Percentiles rank a stretch among this genome's conserved stretches.
Conservation (phyloP, 345 rosid species). For the Salix arbutifolia region DNA sequence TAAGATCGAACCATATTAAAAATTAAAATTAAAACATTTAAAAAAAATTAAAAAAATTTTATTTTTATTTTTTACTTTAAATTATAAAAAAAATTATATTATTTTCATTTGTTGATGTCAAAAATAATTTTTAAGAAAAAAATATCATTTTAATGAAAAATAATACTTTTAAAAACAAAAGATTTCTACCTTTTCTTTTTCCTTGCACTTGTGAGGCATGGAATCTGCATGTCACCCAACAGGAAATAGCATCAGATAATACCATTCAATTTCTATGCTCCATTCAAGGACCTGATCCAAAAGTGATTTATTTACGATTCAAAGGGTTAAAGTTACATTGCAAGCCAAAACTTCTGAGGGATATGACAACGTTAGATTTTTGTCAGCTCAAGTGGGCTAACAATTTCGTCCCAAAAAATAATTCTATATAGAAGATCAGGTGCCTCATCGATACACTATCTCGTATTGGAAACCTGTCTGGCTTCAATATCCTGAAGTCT, state of each 20-base stretch:
- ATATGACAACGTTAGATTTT: neutral
- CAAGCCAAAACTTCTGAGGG: neutral
- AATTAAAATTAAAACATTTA: too few species aligned
- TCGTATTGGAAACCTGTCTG: constrained; percentile 34
- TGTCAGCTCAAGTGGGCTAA: neutral
- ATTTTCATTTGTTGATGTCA: too few species aligned
- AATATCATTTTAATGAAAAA: too few species aligned
- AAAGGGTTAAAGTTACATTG: neutral
- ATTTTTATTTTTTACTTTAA: too few species aligned
- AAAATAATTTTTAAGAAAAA: too few species aligned
- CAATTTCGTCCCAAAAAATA: neutral
- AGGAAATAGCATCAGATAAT: neutral
- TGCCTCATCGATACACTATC: constrained; percentile 7
- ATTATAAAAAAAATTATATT: too few species aligned
- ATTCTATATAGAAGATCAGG: neutral
- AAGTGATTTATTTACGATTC: neutral
- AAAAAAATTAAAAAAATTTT: too few species aligned
- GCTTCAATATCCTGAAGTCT: constrained; percentile 75
- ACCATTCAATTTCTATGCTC: neutral
- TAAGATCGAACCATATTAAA: too few species aligned
- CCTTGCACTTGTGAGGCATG: neutral
- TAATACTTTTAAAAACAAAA: too few species aligned
- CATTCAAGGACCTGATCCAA: neutral
- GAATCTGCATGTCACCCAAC: too few species aligned
- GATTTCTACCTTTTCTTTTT: neutral